Evolutionary conservation across 805 yeast species (phyloP), one percentile per base, ranked within the genome.

Genomic region (Hanseniaspora jakobsenii): DNA sequence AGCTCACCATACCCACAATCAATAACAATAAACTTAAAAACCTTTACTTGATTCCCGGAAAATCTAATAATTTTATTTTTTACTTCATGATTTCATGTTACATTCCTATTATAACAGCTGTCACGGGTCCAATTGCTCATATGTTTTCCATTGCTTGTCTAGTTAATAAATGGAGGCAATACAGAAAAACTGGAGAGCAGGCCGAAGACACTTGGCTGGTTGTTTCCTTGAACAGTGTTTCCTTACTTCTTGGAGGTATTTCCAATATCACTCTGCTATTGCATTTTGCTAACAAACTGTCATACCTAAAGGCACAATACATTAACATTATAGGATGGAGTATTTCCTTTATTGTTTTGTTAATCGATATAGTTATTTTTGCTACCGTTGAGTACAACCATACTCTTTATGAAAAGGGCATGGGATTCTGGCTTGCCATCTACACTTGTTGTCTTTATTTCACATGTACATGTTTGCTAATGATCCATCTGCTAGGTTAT

Each of bases 361-460:
- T 79, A 40, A 65, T 65, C 0, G 76, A 55, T 32, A 55, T 53
- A 1, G 49, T 59, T n/a, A 50, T 57, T 2, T 58, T 56, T 40
- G 49, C 51, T 6, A 39, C 38, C 1, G 37, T 31, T 5, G 50
- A 62, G 41, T 58, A 63, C 37, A 35, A 40, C 4, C 36, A 36
- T 7, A 52, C 39, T 2, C 16, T 37, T 12, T 39, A 53, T 44
- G 48, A 52, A 2, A 54, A 55, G 36, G 55, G 83, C 0, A 78
- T 74, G 50, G 94, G 93, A 2, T 85, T 72, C 56, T 85, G 87
- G 86, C 79, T 70, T 58, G 94, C 85, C 0, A 72, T 73, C 0
- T 61, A 79, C 48, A 81, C 94, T 0, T 68, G 75, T 3, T 62
- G 68, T 1, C 60, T 82, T 21, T 84, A 86, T 58, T 70, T 73